These are phyloP conservation scores for Trichoderma lentiforme DNA, from an alignment of 2,329 filamentous ascomycete genomes.

Conservation along the genomic window DNA sequence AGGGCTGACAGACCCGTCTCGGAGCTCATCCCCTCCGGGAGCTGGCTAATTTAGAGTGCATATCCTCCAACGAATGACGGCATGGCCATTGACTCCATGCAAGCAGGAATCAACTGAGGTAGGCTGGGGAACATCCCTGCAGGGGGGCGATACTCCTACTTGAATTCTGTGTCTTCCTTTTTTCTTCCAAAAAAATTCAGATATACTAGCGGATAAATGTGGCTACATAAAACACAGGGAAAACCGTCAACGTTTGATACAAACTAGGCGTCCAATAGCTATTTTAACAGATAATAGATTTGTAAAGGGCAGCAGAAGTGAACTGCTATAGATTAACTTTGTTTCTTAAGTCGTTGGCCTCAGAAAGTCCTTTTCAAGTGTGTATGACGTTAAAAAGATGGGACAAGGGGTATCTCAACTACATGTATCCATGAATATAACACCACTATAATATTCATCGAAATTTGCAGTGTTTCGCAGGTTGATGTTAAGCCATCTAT, in stretches of 20 bases:
- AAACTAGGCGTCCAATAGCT: not conserved
- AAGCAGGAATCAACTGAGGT: not conserved
- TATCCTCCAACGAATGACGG: not conserved
- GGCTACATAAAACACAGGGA: not conserved
- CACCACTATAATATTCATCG: not conserved
- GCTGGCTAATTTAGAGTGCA: not conserved
- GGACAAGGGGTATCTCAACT: not conserved
- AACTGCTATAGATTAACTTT: not conserved
- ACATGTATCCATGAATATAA: not conserved
- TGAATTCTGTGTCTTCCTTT: not conserved
- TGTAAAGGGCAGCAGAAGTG: not conserved
- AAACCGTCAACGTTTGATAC: not conserved
- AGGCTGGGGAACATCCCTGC: not conserved
- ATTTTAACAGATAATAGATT: not conserved
- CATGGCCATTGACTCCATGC: not conserved
- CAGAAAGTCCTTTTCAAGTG: not conserved
- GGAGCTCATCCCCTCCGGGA: not conserved
- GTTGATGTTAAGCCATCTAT: not conserved
- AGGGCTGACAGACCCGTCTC: not conserved
- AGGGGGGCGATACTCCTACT: not conserved
- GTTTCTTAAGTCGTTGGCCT: not conserved
- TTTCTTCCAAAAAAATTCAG: not conserved
- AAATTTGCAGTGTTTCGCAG: not conserved
- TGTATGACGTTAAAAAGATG: not conserved
- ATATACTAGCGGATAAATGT: not conserved